Percentiles rank a stretch among this genome's conserved stretches.
Conservation (phyloP, 495 filamentous ascomycete genomes). For the Neurospora sublineolata region DNA sequence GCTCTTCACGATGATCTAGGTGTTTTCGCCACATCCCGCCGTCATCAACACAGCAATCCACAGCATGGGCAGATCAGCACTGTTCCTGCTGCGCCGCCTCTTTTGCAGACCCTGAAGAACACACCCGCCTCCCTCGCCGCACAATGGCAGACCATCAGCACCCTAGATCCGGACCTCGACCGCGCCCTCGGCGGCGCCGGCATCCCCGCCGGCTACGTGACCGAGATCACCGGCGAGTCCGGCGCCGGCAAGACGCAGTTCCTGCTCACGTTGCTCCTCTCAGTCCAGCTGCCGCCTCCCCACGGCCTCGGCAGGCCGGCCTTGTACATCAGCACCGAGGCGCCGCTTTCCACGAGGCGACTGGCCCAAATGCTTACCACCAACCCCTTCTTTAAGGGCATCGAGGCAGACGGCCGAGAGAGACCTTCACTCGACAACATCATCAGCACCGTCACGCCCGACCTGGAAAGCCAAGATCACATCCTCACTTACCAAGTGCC, state of each 20-base stretch:
- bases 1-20: constrained; percentile 57
- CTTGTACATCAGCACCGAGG: constrained; percentile 94
- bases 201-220: constrained; percentile 71
- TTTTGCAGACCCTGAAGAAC: constrained; percentile 12
- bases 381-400: constrained; percentile 47
- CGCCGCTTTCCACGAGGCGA: constrained; percentile 66
- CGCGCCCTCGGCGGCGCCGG: constrained; percentile 61
- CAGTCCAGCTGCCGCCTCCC: constrained; percentile 66
- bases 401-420: constrained; percentile 22
- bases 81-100: neutral
- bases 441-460: constrained; percentile 71
- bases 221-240: constrained; percentile 88
- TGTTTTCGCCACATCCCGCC: constrained; percentile 12
- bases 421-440: constrained; percentile 59
- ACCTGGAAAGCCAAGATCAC: constrained; percentile 92
- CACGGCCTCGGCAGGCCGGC: constrained; percentile 56
- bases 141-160: constrained; percentile 59
- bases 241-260: constrained; percentile 95
- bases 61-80: neutral
- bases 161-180: constrained; percentile 66
- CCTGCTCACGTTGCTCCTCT: constrained; percentile 68
- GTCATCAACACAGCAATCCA: neutral
- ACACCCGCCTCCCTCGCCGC: constrained; percentile 30
- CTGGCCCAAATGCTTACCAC: constrained; percentile 63
- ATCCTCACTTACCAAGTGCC: constrained; percentile 87